phyloP scores from a whole-genome alignment of 1,284 basidiomycete species.

The Melanopsichium pennsylvanicum region DNA sequence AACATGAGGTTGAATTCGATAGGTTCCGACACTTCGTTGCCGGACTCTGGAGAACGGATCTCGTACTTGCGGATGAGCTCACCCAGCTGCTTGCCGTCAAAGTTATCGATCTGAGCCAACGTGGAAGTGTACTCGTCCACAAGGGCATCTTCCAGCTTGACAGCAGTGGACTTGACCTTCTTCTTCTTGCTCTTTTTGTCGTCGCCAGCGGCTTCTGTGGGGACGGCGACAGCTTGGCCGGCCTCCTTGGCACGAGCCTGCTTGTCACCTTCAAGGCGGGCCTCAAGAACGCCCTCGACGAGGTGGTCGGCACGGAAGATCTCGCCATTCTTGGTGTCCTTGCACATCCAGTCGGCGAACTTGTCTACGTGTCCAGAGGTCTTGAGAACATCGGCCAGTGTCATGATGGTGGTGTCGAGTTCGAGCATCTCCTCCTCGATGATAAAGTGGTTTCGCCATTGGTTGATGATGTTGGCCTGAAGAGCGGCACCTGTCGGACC shows the following conservation, averaged over 20 bases:
- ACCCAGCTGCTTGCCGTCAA: constrained; percentile 85
- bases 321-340: constrained; percentile 91
- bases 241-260: constrained; percentile 77
- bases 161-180: constrained; percentile 76
- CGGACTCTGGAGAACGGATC: constrained; percentile 89
- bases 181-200: constrained; percentile 79
- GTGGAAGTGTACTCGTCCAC: constrained; percentile 81
- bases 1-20: constrained; percentile 99
- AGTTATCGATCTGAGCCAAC: constrained; percentile 95
- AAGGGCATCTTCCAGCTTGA: constrained; percentile 79
- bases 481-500: constrained; percentile 90
- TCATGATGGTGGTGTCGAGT: constrained; percentile 98
- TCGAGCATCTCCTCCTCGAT: constrained; percentile 99
- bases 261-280: constrained; percentile 86
- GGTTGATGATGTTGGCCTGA: constrained; percentile 94
- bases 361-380: constrained; percentile 97
- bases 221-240: constrained; percentile 25
- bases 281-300: constrained; percentile 90
- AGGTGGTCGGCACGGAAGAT: constrained; percentile 97
- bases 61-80: constrained; percentile 83
- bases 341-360: constrained; percentile 99
- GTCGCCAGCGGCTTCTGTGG: constrained; percentile 57
- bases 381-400: constrained; percentile 91
- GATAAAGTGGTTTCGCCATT: constrained; percentile 99
- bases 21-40: constrained; percentile 89